A percentile compares a stretch with the other conserved stretches of the same genome.
Evolutionary conservation across 768 basidiomycete species (phyloP).

Genomic region (Auriscalpium microsporum): DNA sequence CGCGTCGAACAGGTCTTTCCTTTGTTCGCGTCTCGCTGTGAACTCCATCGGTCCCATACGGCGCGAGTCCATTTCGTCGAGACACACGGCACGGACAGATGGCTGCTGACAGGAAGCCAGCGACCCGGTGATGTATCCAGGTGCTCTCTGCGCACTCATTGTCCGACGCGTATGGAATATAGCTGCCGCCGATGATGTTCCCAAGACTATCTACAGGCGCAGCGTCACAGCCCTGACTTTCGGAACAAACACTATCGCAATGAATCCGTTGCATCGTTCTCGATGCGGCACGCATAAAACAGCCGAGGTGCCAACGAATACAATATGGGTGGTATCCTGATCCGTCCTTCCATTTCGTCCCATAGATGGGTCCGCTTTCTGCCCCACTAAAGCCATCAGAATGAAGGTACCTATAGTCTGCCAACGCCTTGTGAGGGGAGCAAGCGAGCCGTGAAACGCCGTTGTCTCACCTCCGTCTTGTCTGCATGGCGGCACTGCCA

Average conservation of each 20-base stretch:
- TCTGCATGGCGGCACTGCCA: conserved; percentile 11
- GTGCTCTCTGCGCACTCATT: not conserved
- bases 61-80: not conserved
- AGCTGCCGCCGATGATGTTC: not conserved
- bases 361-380: conserved; percentile 7
- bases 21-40: not conserved
- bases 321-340: not conserved
- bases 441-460: conserved; percentile 11
- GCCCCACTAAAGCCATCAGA: conserved; percentile 9
- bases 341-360: conserved; percentile 9
- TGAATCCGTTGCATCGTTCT: not conserved
- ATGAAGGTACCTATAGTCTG: conserved; percentile 8
- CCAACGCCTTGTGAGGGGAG: conserved; percentile 5
- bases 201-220: not conserved
- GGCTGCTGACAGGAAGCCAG: not conserved
- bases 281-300: not conserved
- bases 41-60: not conserved
- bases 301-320: not conserved
- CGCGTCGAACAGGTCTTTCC: not conserved
- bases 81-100: not conserved
- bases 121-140: not conserved
- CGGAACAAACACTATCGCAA: not conserved
- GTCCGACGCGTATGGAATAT: not conserved
- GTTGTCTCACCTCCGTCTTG: conserved; percentile 15
- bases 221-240: not conserved